Evolutionary conservation across 2,329 filamentous ascomycete species (phyloP).

Genomic region (Verticillium dahliae): DNA sequence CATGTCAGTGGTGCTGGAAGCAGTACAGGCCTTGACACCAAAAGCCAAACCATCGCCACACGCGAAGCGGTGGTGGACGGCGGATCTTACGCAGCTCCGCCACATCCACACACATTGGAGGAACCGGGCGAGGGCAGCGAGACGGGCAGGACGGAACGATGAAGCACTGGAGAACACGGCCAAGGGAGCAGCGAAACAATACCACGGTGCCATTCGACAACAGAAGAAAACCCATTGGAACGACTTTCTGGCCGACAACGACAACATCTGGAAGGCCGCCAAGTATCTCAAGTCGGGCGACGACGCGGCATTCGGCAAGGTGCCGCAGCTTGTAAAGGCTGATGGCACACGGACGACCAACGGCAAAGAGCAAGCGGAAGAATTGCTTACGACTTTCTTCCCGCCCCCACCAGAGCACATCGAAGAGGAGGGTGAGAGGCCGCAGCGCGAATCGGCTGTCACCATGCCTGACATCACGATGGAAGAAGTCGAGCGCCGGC

Average conservation of each 20-base stretch:
- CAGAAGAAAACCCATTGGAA: slow-evolving; percentile 19
- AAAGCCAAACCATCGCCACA: slow-evolving; percentile 18
- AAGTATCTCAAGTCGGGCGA: slow-evolving; percentile 17
- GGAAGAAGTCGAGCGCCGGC: slow-evolving; percentile 13
- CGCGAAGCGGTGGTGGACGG: slow-evolving; percentile 22
- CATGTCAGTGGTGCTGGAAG: background rate
- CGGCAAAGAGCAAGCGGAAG: slow-evolving; percentile 11
- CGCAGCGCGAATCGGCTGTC: slow-evolving; percentile 4
- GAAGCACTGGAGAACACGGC: slow-evolving; percentile 11
- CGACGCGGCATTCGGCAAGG: slow-evolving; percentile 15
- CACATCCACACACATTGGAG: slow-evolving; percentile 18
- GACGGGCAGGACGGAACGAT: background rate
- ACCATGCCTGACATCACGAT: slow-evolving; percentile 11
- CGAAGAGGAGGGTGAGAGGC: slow-evolving; percentile 13
- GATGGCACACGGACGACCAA: background rate
- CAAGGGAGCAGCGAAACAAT: slow-evolving; percentile 15
- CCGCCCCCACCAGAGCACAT: slow-evolving; percentile 12
- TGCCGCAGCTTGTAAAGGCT: slow-evolving; percentile 6
- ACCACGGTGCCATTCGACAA: slow-evolving; percentile 17
- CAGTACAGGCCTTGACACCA: slow-evolving; percentile 8
- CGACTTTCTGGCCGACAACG: slow-evolving; percentile 18
- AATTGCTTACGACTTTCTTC: slow-evolving; percentile 15
- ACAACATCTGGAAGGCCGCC: slow-evolving; percentile 21
- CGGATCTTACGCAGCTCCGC: slow-evolving; percentile 6
- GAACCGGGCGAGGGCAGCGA: slow-evolving; percentile 16